Evolutionary conservation across 2,329 filamentous ascomycete species (phyloP).

Genomic region (Penicillium polonicum): DNA sequence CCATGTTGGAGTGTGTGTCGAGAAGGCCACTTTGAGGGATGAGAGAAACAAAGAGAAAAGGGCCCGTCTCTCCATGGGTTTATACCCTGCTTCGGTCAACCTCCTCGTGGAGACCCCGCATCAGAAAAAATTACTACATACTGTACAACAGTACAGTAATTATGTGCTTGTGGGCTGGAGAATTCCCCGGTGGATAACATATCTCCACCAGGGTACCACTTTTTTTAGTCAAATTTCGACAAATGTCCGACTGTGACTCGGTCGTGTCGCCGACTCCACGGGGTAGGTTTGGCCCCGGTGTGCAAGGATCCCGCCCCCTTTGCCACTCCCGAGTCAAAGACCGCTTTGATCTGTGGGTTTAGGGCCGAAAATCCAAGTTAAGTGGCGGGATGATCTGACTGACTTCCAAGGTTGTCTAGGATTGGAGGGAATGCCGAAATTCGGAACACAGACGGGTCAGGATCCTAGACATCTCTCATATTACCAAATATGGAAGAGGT

Average conservation of each 20-base stretch:
- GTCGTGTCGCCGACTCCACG: slow-evolving; percentile 9
- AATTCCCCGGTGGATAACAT: not conserved
- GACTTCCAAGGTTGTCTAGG: no score
- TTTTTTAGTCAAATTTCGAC: not conserved
- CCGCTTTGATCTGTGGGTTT: not conserved
- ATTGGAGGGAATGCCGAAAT: slow-evolving; percentile 5
- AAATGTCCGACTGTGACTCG: slow-evolving; percentile 7
- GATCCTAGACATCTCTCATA: not conserved
- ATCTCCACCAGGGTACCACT: not conserved
- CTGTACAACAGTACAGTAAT: not conserved
- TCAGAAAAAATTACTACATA: not conserved
- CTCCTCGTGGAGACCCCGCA: slow-evolving; percentile 21
- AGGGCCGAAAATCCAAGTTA: not conserved
- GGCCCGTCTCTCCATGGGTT: slow-evolving; percentile 1
- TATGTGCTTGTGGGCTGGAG: not conserved
- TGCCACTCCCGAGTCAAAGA: slow-evolving; percentile 4
- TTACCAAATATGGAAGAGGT: no score
- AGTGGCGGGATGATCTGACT: not conserved
- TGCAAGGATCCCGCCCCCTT: not conserved
- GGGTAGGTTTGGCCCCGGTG: slow-evolving; percentile 3
- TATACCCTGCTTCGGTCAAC: slow-evolving; percentile 1
- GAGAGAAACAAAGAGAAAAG: not conserved
- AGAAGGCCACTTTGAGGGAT: not conserved
- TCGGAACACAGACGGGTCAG: not conserved
- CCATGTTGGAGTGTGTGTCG: not conserved